phyloP scores from a whole-genome alignment of 2,329 filamentous ascomycete species.

The Trichoderma citrinoviride region DNA sequence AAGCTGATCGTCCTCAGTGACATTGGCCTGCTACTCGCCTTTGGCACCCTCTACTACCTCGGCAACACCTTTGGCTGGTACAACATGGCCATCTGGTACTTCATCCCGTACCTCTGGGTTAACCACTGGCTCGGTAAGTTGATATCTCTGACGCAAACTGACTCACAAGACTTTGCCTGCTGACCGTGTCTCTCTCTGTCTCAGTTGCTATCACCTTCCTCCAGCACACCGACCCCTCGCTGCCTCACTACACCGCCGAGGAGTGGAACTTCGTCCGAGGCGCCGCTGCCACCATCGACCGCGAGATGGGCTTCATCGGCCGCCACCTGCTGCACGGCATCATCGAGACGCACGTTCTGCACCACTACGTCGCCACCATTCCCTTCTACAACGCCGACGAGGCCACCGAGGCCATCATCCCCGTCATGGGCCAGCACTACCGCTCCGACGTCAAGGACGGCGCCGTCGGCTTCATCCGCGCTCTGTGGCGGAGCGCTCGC shows the following conservation, averaged over 20 bases:
- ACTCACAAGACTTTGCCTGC: conserved; percentile 3
- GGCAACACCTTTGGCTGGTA: conserved; percentile 75
- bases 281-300: conserved; percentile 92
- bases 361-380: conserved; percentile 95
- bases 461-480: conserved; percentile 75
- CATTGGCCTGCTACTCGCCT: conserved; percentile 68
- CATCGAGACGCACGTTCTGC: conserved; percentile 94
- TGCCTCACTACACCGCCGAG: conserved; percentile 85
- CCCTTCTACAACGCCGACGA: conserved; percentile 97
- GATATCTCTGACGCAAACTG: background rate
- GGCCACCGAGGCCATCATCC: conserved; percentile 89
- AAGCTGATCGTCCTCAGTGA: conserved; percentile 85
- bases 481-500: conserved; percentile 76
- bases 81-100: conserved; percentile 94
- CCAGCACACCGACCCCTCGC: conserved; percentile 91
- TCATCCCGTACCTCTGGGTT: conserved; percentile 92
- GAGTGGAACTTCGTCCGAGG: conserved; percentile 93
- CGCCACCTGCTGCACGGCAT: conserved; percentile 90
- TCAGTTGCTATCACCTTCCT: conserved; percentile 94
- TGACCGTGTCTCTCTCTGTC: conserved; percentile 30
- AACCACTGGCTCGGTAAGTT: conserved; percentile 96
- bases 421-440: conserved; percentile 94
- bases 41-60: conserved; percentile 62
- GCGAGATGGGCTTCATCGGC: conserved; percentile 94
- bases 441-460: conserved; percentile 77